Evolutionary conservation across 1,139 yeast species (phyloP).

Genomic region (Tardiomyces blankii): DNA sequence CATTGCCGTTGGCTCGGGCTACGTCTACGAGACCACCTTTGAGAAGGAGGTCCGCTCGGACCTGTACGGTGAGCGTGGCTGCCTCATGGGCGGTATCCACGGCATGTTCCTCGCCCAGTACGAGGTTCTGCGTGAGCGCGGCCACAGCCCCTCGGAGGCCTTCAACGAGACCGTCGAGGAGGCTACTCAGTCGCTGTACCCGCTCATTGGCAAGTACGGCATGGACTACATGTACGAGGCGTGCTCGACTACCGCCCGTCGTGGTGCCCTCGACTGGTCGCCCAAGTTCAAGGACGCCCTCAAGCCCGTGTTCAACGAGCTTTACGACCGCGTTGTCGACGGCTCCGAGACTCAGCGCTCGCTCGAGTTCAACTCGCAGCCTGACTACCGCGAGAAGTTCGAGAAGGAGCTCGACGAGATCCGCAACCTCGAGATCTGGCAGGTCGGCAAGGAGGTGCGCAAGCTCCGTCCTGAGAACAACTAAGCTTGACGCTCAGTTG

Average conservation of each 20-base stretch:
- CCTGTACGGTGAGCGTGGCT: constrained; percentile 99
- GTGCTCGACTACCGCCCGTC: constrained; percentile 99
- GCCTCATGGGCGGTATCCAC: constrained; percentile 99
- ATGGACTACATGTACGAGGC: constrained; percentile 99
- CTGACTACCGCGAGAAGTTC: constrained; percentile 94
- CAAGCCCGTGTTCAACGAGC: constrained; percentile 95
- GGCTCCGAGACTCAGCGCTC: constrained; percentile 98
- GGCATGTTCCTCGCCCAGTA: constrained; percentile 99
- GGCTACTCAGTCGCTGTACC: constrained; percentile 98
- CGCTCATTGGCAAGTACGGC: constrained; percentile 98
- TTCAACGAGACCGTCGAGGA: constrained; percentile 99
- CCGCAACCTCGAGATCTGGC: constrained; percentile 99
- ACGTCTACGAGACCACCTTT: constrained; percentile 98
- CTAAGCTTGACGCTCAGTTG: constrained; percentile 29
- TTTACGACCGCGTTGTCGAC: constrained; percentile 89
- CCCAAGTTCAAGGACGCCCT: constrained; percentile 97
- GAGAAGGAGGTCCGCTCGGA: constrained; percentile 99
- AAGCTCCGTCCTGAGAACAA: constrained; percentile 98
- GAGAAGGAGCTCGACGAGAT: constrained; percentile 87
- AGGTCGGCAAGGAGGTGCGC: constrained; percentile 98
- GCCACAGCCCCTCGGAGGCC: constrained; percentile 99
- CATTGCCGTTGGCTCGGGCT: constrained; percentile 98
- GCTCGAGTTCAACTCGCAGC: constrained; percentile 93
- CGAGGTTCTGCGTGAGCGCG: constrained; percentile 98
- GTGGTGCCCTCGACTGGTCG: constrained; percentile 99